Evolutionary conservation across 257 asterid genomes (phyloP).

Genomic region (Solanum commersonii): DNA sequence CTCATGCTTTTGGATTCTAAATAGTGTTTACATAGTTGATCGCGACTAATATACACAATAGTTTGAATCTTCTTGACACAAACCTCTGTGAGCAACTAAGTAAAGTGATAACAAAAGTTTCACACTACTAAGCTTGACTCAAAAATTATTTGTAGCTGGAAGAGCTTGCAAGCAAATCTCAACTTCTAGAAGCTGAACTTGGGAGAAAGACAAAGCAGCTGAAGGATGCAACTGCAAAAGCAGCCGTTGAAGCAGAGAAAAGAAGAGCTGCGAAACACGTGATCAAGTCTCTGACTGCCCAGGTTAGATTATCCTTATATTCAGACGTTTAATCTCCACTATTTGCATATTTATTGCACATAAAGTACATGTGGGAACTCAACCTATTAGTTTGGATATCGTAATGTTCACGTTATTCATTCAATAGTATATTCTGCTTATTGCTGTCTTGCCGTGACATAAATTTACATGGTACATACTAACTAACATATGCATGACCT

Average conservation of each 20-base stretch:
- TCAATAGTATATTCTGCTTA: neutral
- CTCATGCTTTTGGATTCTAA: neutral
- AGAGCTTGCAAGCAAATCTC: conserved; percentile 53
- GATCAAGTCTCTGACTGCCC: conserved; percentile 58
- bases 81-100: neutral
- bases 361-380: neutral
- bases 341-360: neutral
- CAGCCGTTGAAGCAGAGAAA: conserved; percentile 60
- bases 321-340: neutral
- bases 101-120: neutral
- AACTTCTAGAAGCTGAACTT: conserved; percentile 63
- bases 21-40: neutral
- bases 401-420: neutral
- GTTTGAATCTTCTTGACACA: neutral
- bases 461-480: neutral
- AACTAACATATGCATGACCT: neutral
- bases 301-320: conserved; percentile 31
- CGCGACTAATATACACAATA: neutral
- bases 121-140: neutral
- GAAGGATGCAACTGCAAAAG: conserved; percentile 45
- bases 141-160: conserved; percentile 42
- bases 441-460: neutral
- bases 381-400: neutral
- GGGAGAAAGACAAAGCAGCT: conserved; percentile 47
- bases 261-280: conserved; percentile 72